Base-by-base conservation (phyloP, 2,329 filamentous ascomycete species). In the Aspergillus novoparasiticus region DNA sequence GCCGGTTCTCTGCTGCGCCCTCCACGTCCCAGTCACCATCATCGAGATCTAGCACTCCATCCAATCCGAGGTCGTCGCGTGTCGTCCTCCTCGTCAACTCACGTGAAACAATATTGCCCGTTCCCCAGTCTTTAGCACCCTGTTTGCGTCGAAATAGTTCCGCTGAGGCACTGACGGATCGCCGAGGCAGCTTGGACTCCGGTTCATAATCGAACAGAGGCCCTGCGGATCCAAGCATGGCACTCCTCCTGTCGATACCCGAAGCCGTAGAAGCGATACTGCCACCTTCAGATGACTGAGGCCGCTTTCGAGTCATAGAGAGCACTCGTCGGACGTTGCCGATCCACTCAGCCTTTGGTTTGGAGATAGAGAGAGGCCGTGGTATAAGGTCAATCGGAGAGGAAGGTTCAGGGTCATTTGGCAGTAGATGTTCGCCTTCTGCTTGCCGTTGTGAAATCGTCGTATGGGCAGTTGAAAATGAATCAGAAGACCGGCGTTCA, bases 11-110 rank as follows among this genome's bases (percentile, higher is more conserved):
- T 1, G 90, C 86, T 2, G 90, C 90, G 60, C 85, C 83, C 75
- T 94, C 91, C 45, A 94, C 87, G 69, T 93, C 91, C 90, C 90
- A 92, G 60, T 93, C 90, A 32, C 75, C 74, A n/a, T 78, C 71
- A 4, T 67, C 71, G 4, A 69, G 62, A 21, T 71, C 71, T n/a
- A 71, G 64, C 1, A 71, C 64, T 0, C 70, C 71, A 6, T 66
- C 69, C 11, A 75, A 32, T 46, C 69, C 72, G 43, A 72, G 67
- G 45, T 74, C 75, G 61, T 73, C 71, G 19, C 67, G 70, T 1
- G 68, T 43, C 60, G 65, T 14, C 58, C 64, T 34, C 57, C 65
- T 26, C 4, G 59, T 60, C 30, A 53, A 58, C 10, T 68, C 66
- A 14, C 71, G 69, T 5, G 71, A 72, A 43, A 68, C 46, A 23